Conservation (phyloP, 108 stramenopile species). For the Stephanodiscus triporus region DNA sequence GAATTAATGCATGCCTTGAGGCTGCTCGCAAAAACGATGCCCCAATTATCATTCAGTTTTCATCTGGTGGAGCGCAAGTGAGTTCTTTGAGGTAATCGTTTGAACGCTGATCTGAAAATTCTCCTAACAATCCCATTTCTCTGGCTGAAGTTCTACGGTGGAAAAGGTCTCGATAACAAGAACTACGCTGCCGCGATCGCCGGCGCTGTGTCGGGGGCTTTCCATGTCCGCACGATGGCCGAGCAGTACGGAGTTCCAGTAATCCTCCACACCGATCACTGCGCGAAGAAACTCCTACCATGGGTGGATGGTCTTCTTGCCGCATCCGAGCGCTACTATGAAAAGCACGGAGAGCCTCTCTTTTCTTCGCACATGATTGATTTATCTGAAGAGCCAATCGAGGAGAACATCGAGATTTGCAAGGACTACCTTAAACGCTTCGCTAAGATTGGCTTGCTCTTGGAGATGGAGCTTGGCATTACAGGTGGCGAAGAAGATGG, state of each 20-base stretch:
- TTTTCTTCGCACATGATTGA: slow-evolving; percentile 97
- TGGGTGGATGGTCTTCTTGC: slow-evolving; percentile 93
- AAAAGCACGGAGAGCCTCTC: slow-evolving; percentile 89
- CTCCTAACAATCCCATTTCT: slow-evolving; percentile 10
- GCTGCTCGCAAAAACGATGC: slow-evolving; percentile 88
- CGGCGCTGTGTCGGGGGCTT: slow-evolving; percentile 88
- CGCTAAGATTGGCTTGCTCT: slow-evolving; percentile 80
- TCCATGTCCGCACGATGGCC: slow-evolving; percentile 94
- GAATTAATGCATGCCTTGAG: slow-evolving; percentile 92
- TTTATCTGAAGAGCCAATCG: slow-evolving; percentile 91
- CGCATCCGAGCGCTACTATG: slow-evolving; percentile 75
- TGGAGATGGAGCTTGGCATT: slow-evolving; percentile 96
- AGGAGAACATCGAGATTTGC: slow-evolving; percentile 94
- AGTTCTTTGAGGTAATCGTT: slow-evolving; percentile 9
- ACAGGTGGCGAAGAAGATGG: slow-evolving; percentile 97
- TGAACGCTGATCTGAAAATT: background rate
- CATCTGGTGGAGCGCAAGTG: slow-evolving; percentile 80
- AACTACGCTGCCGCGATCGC: slow-evolving; percentile 86
- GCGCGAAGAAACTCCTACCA: slow-evolving; percentile 88
- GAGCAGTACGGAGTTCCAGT: slow-evolving; percentile 95
- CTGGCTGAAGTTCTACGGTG: slow-evolving; percentile 78
- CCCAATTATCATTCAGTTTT: slow-evolving; percentile 93
- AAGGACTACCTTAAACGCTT: slow-evolving; percentile 78
- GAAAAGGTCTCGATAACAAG: slow-evolving; percentile 87
- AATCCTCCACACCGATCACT: slow-evolving; percentile 95